Conservation (phyloP, 2,329 filamentous ascomycete genomes). For the Phaeophleospora eucalypticola region DNA sequence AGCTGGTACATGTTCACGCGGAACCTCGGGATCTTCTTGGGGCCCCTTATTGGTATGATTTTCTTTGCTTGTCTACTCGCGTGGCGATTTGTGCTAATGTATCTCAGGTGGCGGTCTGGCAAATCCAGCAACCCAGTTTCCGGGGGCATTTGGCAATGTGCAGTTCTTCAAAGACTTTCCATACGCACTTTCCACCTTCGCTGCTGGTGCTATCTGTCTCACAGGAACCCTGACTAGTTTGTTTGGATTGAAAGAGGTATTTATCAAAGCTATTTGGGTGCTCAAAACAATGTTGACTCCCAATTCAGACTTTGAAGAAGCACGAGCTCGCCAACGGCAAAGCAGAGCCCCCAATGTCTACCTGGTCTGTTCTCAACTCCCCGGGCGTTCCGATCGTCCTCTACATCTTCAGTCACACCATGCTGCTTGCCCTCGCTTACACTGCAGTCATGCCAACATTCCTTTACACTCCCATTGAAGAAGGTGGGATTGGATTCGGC, state of each 20-base stretch:
- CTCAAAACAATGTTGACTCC: too few relatives aligned
- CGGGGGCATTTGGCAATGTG: slow-evolving; percentile 51
- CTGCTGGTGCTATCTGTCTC: slow-evolving; percentile 52
- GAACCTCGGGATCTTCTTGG: slow-evolving; percentile 70
- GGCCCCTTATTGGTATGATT: slow-evolving; percentile 54
- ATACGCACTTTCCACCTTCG: slow-evolving; percentile 62
- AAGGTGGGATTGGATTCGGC: slow-evolving; percentile 64
- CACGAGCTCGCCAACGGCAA: slow-evolving; percentile 4
- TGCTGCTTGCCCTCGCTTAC: slow-evolving; percentile 66
- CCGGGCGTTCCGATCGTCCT: slow-evolving; percentile 66
- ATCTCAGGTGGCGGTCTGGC: slow-evolving; percentile 61
- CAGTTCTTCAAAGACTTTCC: slow-evolving; percentile 61
- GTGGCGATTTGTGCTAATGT: not conserved
- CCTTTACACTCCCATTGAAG: slow-evolving; percentile 58
- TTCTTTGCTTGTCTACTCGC: not conserved
- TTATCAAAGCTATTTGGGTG: too few relatives aligned
- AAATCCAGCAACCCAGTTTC: slow-evolving; percentile 62
- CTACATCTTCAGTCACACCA: slow-evolving; percentile 61
- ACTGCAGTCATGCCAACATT: slow-evolving; percentile 67
- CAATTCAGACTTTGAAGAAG: slow-evolving; percentile 32
- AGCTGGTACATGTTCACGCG: slow-evolving; percentile 69
- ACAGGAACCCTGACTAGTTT: slow-evolving; percentile 50
- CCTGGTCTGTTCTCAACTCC: slow-evolving; percentile 53
- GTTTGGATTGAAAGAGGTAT: slow-evolving; percentile 53
- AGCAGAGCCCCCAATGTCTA: slow-evolving; percentile 40